Base-by-base conservation (phyloP, 345 rosid genomes). In the Populus euphratica region DNA sequence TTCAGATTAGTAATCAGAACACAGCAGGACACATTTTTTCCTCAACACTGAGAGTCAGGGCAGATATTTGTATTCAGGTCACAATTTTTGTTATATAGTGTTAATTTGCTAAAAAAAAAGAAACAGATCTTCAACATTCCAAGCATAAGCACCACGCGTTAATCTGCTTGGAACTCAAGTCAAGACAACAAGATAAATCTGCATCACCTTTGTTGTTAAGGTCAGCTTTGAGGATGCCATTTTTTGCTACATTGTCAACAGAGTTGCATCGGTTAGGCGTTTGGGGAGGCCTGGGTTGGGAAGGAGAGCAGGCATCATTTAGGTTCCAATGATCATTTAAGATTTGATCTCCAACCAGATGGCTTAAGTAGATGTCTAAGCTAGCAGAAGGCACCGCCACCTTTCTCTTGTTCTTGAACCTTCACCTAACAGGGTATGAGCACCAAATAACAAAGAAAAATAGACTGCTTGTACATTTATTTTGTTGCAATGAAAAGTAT, bases 341-440 rank as follows among this genome's bases (percentile, higher is more conserved):
- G 72, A 79, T 70, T 59, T 74, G 78, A 77, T 86, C 83, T 71
- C 72, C 77, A 65, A 79, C 70, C 72, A 64, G 62, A 69, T 66
- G 84, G 74, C 71, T 83, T 63, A 70, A 39, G 73, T 70, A 76
- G 68, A 80, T 27, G 75, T 84, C 85, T 39, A 76, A 50, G 73
- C 80, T 71, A 73, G 82, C 59, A 49, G 85, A 77, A 73, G 86
- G 80, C 73, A 39, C 67, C 62, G 77, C 70, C 68, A 76, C 56
- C 75, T 81, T 86, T 81, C 80, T 83, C 85, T 86, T 86, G 80
- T 81, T 83, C 85, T 78, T 86, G 68, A 82, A 86, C 86, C 86
- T 86, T 86, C 89, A 86, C 75, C 89, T 86, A 86, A 81, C 85
- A 86, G 77, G 79, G 78, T 76, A 77, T 86, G 80, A 83, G 88